Conservation (phyloP, 148 eudicot species). For the Bassia scoparia region DNA sequence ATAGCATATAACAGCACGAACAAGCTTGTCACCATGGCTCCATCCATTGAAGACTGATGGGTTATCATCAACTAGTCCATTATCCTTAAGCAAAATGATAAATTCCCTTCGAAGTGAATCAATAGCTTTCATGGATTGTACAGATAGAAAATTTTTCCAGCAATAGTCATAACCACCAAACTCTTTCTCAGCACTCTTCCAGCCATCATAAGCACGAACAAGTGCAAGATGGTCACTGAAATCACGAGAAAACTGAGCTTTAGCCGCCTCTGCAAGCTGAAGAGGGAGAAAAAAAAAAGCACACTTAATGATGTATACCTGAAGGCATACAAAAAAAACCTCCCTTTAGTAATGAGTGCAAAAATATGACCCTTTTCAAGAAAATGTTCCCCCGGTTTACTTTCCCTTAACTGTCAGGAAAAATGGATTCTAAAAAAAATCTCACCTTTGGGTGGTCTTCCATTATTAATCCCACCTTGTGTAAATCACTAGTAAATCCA, state of each 20-base stretch:
- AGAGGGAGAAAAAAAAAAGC: conserved; percentile 16
- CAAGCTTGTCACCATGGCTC: conserved; percentile 68
- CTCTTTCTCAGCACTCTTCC: conserved; percentile 80
- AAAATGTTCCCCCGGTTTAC: no score
- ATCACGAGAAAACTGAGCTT: conserved; percentile 76
- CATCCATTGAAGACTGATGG: conserved; percentile 41
- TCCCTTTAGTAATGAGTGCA: not conserved
- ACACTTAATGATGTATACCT: not conserved
- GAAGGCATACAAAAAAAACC: not conserved
- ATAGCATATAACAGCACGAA: conserved; percentile 83
- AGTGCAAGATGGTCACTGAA: conserved; percentile 92
- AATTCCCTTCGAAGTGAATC: conserved; percentile 87
- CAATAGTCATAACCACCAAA: conserved; percentile 78
- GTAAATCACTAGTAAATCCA: no score
- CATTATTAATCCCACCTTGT: no score
- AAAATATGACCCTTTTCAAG: no score
- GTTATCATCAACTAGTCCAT: conserved; percentile 72
- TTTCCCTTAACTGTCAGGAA: no score
- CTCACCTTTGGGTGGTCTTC: no score
- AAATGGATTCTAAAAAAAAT: no score
- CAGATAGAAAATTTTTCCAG: conserved; percentile 90
- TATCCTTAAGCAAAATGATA: conserved; percentile 67
- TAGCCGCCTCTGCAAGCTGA: conserved; percentile 96
- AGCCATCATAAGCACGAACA: conserved; percentile 91
- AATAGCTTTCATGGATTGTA: conserved; percentile 93